A percentile compares a stretch with the other conserved stretches of the same genome.
Evolutionary conservation across 495 filamentous ascomycete genomes (phyloP).

Genomic region (Lophium mytilinum): DNA sequence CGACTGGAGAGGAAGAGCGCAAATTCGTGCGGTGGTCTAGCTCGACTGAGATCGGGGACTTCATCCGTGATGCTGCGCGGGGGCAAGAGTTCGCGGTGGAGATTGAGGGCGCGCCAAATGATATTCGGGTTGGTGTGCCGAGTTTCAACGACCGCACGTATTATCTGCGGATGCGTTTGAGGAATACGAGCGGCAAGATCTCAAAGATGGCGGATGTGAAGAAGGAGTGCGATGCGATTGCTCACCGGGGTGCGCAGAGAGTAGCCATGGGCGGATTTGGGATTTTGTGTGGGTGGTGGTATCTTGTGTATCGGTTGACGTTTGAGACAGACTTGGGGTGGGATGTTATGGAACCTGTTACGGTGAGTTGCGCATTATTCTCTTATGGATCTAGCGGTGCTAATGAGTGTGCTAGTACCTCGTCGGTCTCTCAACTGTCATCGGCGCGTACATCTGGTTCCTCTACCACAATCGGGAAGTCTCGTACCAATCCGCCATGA

Average conservation of each 20-base stretch:
- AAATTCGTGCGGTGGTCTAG: conserved; percentile 86
- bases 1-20: conserved; percentile 27
- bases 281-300: conserved; percentile 69
- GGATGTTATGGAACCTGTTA: conserved; percentile 89
- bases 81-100: conserved; percentile 77
- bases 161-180: conserved; percentile 67
- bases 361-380: conserved; percentile 30
- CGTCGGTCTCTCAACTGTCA: conserved; percentile 71
- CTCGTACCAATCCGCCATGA: conserved; percentile 74
- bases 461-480: conserved; percentile 88
- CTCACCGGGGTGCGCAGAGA: conserved; percentile 66
- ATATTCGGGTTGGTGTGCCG: conserved; percentile 74
- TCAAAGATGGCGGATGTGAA: conserved; percentile 63
- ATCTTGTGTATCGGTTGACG: conserved; percentile 64
- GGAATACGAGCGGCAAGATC: conserved; percentile 62
- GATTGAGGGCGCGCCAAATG: conserved; percentile 61
- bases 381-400: neutral
- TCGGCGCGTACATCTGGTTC: conserved; percentile 89
- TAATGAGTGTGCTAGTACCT: conserved; percentile 47
- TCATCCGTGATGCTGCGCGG: conserved; percentile 83
- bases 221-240: conserved; percentile 68
- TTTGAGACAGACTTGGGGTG: conserved; percentile 75
- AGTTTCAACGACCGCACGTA: conserved; percentile 84
- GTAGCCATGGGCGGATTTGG: conserved; percentile 74
- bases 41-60: conserved; percentile 87